These are phyloP conservation scores for Byssoonygena ceratinophila DNA, from an alignment of 2,329 filamentous ascomycete species.

Conservation along the genomic window DNA sequence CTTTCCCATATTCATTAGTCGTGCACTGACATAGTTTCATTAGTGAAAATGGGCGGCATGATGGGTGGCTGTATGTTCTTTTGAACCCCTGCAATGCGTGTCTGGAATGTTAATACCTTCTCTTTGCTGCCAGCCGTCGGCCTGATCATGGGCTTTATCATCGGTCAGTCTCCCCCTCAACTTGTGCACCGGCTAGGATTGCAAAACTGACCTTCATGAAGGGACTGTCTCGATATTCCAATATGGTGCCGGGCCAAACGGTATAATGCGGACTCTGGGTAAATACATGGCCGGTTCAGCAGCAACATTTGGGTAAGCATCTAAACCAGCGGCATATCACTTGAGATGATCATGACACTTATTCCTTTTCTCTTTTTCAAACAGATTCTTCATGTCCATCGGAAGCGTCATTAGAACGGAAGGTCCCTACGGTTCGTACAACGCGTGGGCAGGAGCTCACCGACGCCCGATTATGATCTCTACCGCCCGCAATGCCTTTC, in stretches of 20 bases:
- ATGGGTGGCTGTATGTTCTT: slow-evolving; percentile 84
- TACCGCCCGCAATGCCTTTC: slow-evolving; percentile 18
- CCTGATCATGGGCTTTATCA: slow-evolving; percentile 94
- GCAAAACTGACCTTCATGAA: slow-evolving; percentile 32
- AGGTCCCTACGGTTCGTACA: slow-evolving; percentile 61
- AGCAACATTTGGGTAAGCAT: slow-evolving; percentile 78
- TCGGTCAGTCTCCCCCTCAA: slow-evolving; percentile 50
- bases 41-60: slow-evolving; percentile 96
- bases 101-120: slow-evolving; percentile 11
- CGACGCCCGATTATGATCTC: slow-evolving; percentile 62
- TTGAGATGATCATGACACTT: slow-evolving; percentile 28
- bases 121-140: slow-evolving; percentile 63
- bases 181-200: neutral
- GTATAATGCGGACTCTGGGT: slow-evolving; percentile 84
- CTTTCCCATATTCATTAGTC: neutral
- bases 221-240: slow-evolving; percentile 90
- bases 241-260: slow-evolving; percentile 85
- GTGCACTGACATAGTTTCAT: slow-evolving; percentile 8
- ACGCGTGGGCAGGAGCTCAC: slow-evolving; percentile 65
- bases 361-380: slow-evolving; percentile 8
- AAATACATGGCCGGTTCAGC: slow-evolving; percentile 96
- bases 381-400: slow-evolving; percentile 94
- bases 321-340: neutral
- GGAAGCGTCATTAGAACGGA: slow-evolving; percentile 94
- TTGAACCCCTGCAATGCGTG: slow-evolving; percentile 2